Percentiles rank a stretch among this genome's conserved stretches.
phyloP scores from a whole-genome alignment of 78 protist species.

The Speleostelium caveatum region DNA sequence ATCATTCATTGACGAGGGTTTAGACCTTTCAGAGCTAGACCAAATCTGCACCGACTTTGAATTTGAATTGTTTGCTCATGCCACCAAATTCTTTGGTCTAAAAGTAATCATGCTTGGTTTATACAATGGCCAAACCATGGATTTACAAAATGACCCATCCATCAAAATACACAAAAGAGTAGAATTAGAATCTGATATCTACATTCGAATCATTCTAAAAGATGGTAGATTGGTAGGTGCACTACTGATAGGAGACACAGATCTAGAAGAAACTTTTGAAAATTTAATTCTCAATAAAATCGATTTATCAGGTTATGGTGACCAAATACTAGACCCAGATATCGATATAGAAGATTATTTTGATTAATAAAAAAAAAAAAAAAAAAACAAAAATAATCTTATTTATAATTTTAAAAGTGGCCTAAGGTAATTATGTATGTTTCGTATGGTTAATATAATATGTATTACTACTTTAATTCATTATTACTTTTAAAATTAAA shows the following conservation, averaged over 20 bases:
- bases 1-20: not conserved
- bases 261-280: constrained; percentile 74
- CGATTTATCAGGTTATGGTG: constrained; percentile 56
- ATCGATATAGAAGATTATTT: constrained; percentile 73
- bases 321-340: constrained; percentile 33
- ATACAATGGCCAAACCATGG: constrained; percentile 38
- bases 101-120: constrained; percentile 64
- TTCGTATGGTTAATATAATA: too few relatives aligned
- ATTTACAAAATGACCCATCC: not conserved
- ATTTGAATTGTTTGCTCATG: constrained; percentile 74
- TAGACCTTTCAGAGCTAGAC: not conserved
- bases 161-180: not conserved
- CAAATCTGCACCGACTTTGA: constrained; percentile 49
- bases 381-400: not conserved
- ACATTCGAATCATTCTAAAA: constrained; percentile 12
- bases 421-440: too few relatives aligned
- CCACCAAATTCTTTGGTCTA: constrained; percentile 59
- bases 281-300: constrained; percentile 62
- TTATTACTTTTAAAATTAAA: too few relatives aligned
- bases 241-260: constrained; percentile 61
- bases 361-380: constrained; percentile 25
- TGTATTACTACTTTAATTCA: too few relatives aligned
- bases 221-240: constrained; percentile 59
- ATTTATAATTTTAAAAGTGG: too few relatives aligned
- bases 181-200: not conserved